Conservation (phyloP, 371 early-diverging fungal genomes). For the Chytridium lagenaria region DNA sequence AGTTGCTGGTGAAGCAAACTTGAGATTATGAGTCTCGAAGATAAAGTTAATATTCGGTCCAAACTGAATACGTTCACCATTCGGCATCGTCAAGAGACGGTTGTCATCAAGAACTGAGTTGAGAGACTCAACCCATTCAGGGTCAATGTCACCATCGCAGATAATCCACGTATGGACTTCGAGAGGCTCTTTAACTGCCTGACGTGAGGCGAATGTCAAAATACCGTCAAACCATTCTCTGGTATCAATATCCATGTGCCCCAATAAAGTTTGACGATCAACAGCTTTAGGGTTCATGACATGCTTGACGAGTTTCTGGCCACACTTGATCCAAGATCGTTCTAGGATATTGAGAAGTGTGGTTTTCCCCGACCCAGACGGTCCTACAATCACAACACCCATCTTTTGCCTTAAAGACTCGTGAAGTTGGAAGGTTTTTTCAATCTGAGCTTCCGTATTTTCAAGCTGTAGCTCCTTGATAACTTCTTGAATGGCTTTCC, state of each 20-base stretch:
- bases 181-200: conserved; percentile 54
- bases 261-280: conserved; percentile 55
- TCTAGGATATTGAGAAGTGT: conserved; percentile 51
- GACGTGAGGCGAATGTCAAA: conserved; percentile 56
- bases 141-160: conserved; percentile 65
- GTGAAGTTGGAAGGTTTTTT: conserved; percentile 58
- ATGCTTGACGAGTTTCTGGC: conserved; percentile 45
- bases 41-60: conserved; percentile 63
- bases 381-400: conserved; percentile 64
- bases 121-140: conserved; percentile 66
- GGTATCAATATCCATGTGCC: conserved; percentile 63
- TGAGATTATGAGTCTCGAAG: conserved; percentile 62
- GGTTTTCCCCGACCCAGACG: conserved; percentile 60
- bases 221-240: conserved; percentile 66
- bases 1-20: conserved; percentile 65
- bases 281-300: conserved; percentile 60
- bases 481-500: conserved; percentile 43
- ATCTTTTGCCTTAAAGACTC: conserved; percentile 59
- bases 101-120: conserved; percentile 68
- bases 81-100: conserved; percentile 62
- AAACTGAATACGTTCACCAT: conserved; percentile 65
- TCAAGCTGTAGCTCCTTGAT: conserved; percentile 51
- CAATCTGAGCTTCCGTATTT: conserved; percentile 48
- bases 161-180: conserved; percentile 58
- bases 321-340: conserved; percentile 51